A percentile compares a stretch with the other conserved stretches of the same genome.
These are phyloP conservation scores for Rhodotorula kratochvilovae DNA, from an alignment of 768 basidiomycete species.

Conservation along the genomic window DNA sequence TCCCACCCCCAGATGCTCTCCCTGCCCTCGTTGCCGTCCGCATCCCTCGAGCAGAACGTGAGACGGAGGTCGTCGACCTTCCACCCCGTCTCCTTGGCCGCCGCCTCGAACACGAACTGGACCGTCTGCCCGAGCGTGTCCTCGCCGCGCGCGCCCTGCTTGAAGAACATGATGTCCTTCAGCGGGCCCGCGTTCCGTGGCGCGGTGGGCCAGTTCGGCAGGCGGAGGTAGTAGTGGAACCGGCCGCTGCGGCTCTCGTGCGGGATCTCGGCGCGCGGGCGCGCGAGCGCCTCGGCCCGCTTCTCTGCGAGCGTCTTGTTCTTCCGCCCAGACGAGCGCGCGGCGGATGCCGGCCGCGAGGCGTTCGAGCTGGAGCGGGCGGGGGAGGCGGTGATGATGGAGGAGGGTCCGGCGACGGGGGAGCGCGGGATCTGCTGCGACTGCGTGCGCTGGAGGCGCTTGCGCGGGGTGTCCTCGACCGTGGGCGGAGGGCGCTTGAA, in stretches of 20 bases:
- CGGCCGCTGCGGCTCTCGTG: not conserved
- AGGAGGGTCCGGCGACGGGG: not conserved
- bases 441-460: not conserved
- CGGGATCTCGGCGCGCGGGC: not conserved
- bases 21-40: not conserved
- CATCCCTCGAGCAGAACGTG: not conserved
- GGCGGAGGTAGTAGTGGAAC: slow-evolving; percentile 8
- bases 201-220: slow-evolving; percentile 7
- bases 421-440: not conserved
- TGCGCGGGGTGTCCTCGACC: not conserved
- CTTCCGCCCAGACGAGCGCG: not conserved
- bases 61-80: not conserved
- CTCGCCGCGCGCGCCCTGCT: slow-evolving; percentile 1
- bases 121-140: not conserved
- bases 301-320: not conserved
- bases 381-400: not conserved
- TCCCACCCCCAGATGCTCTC: slow-evolving; percentile 4
- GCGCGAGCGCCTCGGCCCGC: not conserved
- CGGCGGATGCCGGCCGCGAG: not conserved
- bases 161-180: not conserved
- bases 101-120: not conserved
- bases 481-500: not conserved
- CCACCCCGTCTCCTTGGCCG: not conserved
- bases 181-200: slow-evolving; percentile 3
- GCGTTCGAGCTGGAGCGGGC: not conserved